Base-by-base conservation (phyloP, 2,329 filamentous ascomycete genomes). In the Blastomyces silverae region DNA sequence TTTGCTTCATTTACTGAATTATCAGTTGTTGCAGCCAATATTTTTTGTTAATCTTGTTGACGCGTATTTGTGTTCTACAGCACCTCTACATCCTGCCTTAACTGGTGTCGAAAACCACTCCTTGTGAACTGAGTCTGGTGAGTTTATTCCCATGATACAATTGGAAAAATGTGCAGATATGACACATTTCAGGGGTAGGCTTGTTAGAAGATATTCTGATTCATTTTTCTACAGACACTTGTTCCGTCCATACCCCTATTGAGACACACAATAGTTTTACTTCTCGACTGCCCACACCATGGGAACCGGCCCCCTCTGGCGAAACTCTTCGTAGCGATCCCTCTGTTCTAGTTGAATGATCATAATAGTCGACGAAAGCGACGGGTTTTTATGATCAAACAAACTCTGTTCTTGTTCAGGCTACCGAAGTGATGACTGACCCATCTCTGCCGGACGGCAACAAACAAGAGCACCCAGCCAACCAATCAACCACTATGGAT, bases 291-390 rank as follows among this genome's bases (percentile, higher is more conserved):
- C n/a, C 17, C 13, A n/a, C n/a, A 1, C 56, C 7, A 59, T 25
- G 37, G 15, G 11, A 25, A 17, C n/a, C 13, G 8, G 8, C 6
- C 11, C 2, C 3, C 42, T 34, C 34, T 42, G n/a, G 17, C 10
- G 61, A 39, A 62, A 55, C 10, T 42, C 48, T 34, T 46, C 2
- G 31, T 34, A 56, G 46, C 25, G 20, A 44, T 10, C 6, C n/a
- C 2, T 25, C 20, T 28, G n/a, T 28, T 8, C 31, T 15, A 46
- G 22, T 44, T 42, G 31, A 55, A n/a, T 13, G n/a, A 28, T 13
- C 31, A 62, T 44, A 39, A 66, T 64, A 58, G 62, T 66, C 57
- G 58, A 62, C 31, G 52, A 64, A 55, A 62, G 44, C 34, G 62
- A 66, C 7, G 20, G 8, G 34, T 20, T 57, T 57, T 57, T 62